phyloP scores from a whole-genome alignment of 148 eudicot species.

The Rhododendron kiyosumense region DNA sequence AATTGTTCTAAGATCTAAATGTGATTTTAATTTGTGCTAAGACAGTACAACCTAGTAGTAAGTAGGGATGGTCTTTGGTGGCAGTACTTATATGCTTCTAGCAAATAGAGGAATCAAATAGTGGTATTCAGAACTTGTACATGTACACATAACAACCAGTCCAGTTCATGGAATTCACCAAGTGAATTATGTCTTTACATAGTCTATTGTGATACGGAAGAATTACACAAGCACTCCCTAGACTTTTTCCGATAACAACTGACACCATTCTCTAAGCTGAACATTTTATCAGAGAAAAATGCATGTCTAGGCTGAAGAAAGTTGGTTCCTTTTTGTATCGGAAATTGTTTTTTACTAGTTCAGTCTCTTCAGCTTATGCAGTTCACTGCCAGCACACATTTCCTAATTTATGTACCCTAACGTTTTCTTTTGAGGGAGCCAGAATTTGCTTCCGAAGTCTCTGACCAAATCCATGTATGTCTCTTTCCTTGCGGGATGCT shows the following conservation, averaged over 20 bases:
- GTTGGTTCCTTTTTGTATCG: not conserved
- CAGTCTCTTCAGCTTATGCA: not conserved
- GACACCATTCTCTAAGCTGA: not conserved
- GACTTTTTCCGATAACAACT: too few relatives aligned
- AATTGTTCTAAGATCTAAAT: not conserved
- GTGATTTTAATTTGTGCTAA: not conserved
- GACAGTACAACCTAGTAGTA: not conserved
- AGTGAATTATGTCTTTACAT: not conserved
- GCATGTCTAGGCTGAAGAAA: conserved; percentile 11
- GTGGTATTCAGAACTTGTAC: not conserved
- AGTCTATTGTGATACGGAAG: not conserved
- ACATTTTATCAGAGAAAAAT: not conserved
- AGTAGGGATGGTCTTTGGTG: not conserved
- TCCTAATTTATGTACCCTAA: not conserved
- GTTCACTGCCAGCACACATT: not conserved
- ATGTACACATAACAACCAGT: not conserved
- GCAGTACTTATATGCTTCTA: not conserved
- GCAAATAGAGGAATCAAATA: not conserved
- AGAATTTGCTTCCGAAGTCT: conserved; percentile 66
- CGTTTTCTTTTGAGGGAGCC: conserved; percentile 12
- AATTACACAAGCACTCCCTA: not conserved
- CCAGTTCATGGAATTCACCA: not conserved
- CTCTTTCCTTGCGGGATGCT: conserved; percentile 96
- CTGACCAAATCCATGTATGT: conserved; percentile 79
- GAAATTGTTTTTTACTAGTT: not conserved